Conservation (phyloP, 2,329 filamentous ascomycete genomes). For the Aspergillus transmontanensis region DNA sequence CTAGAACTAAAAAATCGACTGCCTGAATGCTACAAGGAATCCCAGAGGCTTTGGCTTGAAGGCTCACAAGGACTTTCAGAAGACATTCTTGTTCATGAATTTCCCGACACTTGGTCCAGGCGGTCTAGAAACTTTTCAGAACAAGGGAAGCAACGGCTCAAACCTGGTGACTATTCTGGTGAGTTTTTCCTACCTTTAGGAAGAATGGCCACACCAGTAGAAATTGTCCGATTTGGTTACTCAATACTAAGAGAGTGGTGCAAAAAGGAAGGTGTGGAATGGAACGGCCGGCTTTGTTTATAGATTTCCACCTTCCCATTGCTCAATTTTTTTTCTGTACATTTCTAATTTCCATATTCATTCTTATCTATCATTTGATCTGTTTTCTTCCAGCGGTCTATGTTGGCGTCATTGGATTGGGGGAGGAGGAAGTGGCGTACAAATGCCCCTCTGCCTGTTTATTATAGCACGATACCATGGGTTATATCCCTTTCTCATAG, state of each 20-base stretch:
- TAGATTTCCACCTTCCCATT: constrained; percentile 20
- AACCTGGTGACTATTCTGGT: constrained; percentile 38
- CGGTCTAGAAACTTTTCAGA: constrained; percentile 41
- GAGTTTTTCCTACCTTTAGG: constrained; percentile 48
- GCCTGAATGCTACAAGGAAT: constrained; percentile 43
- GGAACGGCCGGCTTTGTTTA: constrained; percentile 44
- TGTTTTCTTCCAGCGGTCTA: constrained; percentile 3
- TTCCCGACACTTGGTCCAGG: constrained; percentile 49
- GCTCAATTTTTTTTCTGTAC: background rate
- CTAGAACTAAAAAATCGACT: constrained; percentile 44
- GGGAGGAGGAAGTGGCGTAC: constrained; percentile 2
- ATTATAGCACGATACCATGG: constrained; percentile 37
- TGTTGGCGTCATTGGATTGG: constrained; percentile 10
- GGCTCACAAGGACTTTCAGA: constrained; percentile 44
- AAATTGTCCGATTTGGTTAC: constrained; percentile 49
- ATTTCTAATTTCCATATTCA: background rate
- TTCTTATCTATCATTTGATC: background rate
- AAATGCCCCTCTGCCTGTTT: constrained; percentile 18
- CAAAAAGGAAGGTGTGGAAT: constrained; percentile 48
- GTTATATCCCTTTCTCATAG: constrained; percentile 18
- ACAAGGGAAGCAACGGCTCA: constrained; percentile 37
- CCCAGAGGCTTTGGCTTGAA: constrained; percentile 48
- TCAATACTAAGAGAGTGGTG: constrained; percentile 51
- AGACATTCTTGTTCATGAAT: constrained; percentile 43
- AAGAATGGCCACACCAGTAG: constrained; percentile 44